Evolutionary conservation across 129 eudicot genomes (phyloP).

Genomic region (Centella asiatica): DNA sequence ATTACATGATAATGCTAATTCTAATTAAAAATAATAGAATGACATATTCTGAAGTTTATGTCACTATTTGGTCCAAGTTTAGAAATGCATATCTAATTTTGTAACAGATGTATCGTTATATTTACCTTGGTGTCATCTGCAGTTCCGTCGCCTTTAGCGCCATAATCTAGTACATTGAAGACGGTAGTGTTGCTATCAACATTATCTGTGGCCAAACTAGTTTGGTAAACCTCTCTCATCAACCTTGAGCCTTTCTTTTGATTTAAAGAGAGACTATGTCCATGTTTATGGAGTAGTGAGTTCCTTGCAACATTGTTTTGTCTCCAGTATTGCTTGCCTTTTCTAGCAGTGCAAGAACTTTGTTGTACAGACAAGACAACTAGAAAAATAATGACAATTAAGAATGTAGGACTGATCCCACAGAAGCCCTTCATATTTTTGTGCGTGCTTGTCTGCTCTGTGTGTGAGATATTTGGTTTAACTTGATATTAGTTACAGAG

Average conservation of each 20-base stretch:
- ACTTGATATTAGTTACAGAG: not conserved
- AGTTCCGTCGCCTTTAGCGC: constrained; percentile 62
- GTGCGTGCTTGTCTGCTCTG: not conserved
- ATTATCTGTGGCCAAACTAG: constrained; percentile 1
- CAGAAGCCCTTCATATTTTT: constrained; percentile 18
- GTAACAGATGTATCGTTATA: not conserved
- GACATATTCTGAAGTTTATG: no score
- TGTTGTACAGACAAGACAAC: constrained; percentile 17
- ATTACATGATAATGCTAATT: no score
- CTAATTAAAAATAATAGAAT: no score
- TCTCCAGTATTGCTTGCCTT: constrained; percentile 6
- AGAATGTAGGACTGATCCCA: constrained; percentile 8
- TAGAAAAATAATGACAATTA: constrained; percentile 18
- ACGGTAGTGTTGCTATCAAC: constrained; percentile 16
- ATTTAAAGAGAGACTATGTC: constrained; percentile 2
- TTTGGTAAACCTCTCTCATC: constrained; percentile 19
- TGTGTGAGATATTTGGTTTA: not conserved
- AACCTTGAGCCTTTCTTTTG: constrained; percentile 5
- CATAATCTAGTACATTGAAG: constrained; percentile 45
- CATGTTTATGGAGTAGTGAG: constrained; percentile 2
- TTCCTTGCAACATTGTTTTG: constrained; percentile 5
- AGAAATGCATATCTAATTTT: no score
- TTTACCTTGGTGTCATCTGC: constrained; percentile 50
- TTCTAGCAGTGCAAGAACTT: constrained; percentile 18
- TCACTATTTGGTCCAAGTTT: no score